Base-by-base conservation (phyloP, 352 stramenopile genomes). In the Phytophthora sp. region DNA sequence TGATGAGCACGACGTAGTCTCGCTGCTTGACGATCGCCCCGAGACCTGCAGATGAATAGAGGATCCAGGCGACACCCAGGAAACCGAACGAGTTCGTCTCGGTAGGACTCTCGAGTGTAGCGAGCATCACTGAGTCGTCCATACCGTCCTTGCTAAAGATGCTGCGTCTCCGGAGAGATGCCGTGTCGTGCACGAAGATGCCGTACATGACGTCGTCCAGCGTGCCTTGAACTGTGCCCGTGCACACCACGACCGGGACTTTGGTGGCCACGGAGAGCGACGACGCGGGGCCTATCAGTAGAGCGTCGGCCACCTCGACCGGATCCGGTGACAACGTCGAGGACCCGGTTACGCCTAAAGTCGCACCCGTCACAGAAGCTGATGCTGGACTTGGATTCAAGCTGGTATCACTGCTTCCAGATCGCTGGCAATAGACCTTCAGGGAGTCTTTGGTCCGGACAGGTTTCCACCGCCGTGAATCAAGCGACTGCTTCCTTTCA, bases 201-300 rank as follows among this genome's bases (percentile, higher is more conserved):
- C 77, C 79, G 54, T 87, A 89, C 53, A 88, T 66, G 16, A 71
- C 63, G 50, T 90, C 82, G 23, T 89, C 79, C 15, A 90, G 31
- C 16, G 68, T 75, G 18, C 82, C 79, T 7, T 76, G 63, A 7
- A 80, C 51, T 9, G 63, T 73, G 5, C 75, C 77, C 4, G 55
- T 73, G 23, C 57, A 63, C n/a, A 84, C 16, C 27, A 81, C 69
- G 11, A 77, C 41, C 0, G 71, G 74, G 45, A 78, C 69, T 12
- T 73, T 71, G 20, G 68, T 77, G 51, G 69, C 82, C 5, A 76
- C 78, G 0, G 80, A 78, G 30, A 86, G 60, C 0, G 74, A 69
- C 15, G 76, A 71, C 24, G 71, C 76, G 21, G 80, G 80, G 0
- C 76, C 79, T 38, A 88, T 80, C 56, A 80, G 61, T 38, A 82